Percentiles rank a stretch among this genome's conserved stretches.
phyloP scores from a whole-genome alignment of 371 early-diverging fungal genomes.

The Fennellomyces sp. region DNA sequence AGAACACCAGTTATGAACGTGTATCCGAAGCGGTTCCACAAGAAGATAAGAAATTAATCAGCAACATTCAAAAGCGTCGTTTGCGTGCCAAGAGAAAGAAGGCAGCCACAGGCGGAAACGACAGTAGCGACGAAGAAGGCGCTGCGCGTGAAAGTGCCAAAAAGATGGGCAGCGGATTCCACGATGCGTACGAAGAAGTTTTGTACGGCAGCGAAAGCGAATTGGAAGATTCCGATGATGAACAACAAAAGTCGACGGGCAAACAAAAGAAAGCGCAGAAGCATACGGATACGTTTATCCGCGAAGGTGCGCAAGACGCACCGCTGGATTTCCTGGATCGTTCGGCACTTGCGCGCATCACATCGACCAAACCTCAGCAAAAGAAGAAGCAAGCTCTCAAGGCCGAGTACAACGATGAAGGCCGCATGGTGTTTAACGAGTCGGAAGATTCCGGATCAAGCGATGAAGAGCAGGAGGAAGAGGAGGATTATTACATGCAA shows the following conservation, averaged over 20 bases:
- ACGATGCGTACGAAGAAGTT: slow-evolving; percentile 87
- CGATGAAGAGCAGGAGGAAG: slow-evolving; percentile 49
- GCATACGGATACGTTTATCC: slow-evolving; percentile 63
- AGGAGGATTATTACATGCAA: slow-evolving; percentile 82
- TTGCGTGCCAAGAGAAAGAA: slow-evolving; percentile 85
- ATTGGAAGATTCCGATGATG: slow-evolving; percentile 71
- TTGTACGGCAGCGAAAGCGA: slow-evolving; percentile 92
- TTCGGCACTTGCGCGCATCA: slow-evolving; percentile 80
- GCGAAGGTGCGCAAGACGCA: slow-evolving; percentile 75
- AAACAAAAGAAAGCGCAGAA: slow-evolving; percentile 45
- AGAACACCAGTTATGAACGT: slow-evolving; percentile 1
- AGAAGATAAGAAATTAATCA: slow-evolving; percentile 84
- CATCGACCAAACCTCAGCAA: slow-evolving; percentile 52
- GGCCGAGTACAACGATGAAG: slow-evolving; percentile 65
- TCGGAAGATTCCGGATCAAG: slow-evolving; percentile 35
- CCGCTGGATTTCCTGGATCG: slow-evolving; percentile 94
- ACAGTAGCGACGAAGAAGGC: slow-evolving; percentile 55
- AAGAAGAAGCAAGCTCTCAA: slow-evolving; percentile 52
- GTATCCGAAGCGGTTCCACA: slow-evolving; percentile 67
- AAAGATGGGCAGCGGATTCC: slow-evolving; percentile 50
- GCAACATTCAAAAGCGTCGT: slow-evolving; percentile 92
- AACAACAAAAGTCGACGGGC: slow-evolving; percentile 27
- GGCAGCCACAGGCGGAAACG: slow-evolving; percentile 44
- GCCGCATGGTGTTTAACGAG: slow-evolving; percentile 83
- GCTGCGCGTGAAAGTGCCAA: slow-evolving; percentile 41